Base-by-base conservation (phyloP, 2,329 filamentous ascomycete genomes). In the Colletotrichum sp. region DNA sequence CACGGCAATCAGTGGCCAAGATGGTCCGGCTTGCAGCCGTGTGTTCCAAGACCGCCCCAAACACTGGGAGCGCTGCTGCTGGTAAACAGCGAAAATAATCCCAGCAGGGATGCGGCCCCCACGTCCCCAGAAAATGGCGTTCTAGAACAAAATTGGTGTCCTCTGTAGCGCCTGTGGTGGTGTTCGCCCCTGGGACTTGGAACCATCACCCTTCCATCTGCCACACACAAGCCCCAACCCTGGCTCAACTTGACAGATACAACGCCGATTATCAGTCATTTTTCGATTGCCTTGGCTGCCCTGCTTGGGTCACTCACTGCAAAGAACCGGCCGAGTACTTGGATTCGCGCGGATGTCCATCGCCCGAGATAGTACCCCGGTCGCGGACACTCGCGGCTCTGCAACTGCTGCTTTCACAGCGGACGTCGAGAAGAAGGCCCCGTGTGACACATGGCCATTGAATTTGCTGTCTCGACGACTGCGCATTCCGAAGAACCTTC, bases 91-190 rank as follows among this genome's bases (percentile, higher is more conserved):
- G 65, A 76, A 66, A 76, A 70, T 70, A 70, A 70, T 55, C 60
- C 74, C 71, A 70, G 66, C 71, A 76, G 61, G 71, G 71, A 61
- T 76, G 34, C 34, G 52, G 74, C 74, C 71, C 74, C 74, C 74
- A 76, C 74, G 71, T 74, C 71, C 65, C 74, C 65, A 70, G 74
- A 74, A 70, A 74, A 76, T 39, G 71, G 74, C 32, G 65, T 76
- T 76, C 74, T 76, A 76, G 74, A 76, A 76, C 71, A 70, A 76
- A 71, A 52, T 75, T 66, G 74, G 58, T 73, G 52, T 58, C 34
- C 56, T 70, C 32, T 6, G 60, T 64, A 30, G 67, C 55, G 68
- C 32, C 34, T 36, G 34, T 69, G 56, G 71, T 74, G 28, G 65
- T 74, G 65, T 74, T 76, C 18, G 71, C 71, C 65, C 70, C 56